phyloP scores from a whole-genome alignment of 2,329 filamentous ascomycete species.

The Cercospora citrullina region DNA sequence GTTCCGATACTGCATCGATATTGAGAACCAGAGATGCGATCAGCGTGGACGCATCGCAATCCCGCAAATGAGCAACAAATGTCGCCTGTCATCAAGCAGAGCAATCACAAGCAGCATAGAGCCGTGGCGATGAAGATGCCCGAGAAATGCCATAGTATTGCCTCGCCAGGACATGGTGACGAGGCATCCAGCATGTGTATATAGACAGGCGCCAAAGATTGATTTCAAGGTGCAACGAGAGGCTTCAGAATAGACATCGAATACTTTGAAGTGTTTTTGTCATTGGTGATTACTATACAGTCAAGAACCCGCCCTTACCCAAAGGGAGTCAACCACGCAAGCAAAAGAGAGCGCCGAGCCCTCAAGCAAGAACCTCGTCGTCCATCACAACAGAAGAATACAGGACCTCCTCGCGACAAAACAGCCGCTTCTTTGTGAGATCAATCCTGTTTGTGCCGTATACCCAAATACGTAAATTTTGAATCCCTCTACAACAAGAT shows the following conservation, averaged over 20 bases:
- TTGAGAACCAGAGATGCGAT: neutral
- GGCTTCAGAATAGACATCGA: neutral
- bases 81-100: neutral
- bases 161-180: neutral
- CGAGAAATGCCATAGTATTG: neutral
- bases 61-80: neutral
- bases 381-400: neutral
- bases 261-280: neutral
- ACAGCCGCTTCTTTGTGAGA: neutral
- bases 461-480: neutral
- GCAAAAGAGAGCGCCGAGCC: neutral
- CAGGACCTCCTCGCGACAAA: neutral
- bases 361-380: neutral
- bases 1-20: neutral
- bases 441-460: constrained; percentile 2
- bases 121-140: neutral
- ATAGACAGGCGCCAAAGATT: neutral
- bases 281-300: neutral
- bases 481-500: constrained; percentile 33
- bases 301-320: neutral
- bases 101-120: neutral
- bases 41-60: too few relatives aligned
- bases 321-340: neutral
- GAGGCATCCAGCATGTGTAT: neutral
- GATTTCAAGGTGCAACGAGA: neutral